Evolutionary conservation across 306 rosid genomes (phyloP), one percentile per base, ranked within the genome.

Genomic region (Begonia masoniana): DNA sequence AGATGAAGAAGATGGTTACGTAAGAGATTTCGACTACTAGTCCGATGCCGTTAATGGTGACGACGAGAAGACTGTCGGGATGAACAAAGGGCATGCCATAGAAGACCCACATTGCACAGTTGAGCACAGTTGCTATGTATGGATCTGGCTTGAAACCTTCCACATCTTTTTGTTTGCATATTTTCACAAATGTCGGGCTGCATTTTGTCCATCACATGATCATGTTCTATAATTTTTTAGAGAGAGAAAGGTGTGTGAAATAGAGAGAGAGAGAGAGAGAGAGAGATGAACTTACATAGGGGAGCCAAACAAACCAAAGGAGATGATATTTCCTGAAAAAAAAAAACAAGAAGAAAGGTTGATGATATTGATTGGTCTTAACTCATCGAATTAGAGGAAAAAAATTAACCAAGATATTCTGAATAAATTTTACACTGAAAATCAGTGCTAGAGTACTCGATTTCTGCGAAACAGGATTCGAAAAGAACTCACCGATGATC

Each of bases 101-200:
- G 58, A 85, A 68, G 9, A 69, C 0, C 95, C 99, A 83, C 67
- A 81, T 26, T 11, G 76, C 78, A 54, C 96, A 92, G 46, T 83
- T 85, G 0, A 85, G 69, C 4, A 86, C 13, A 0, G 97, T 83
- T 7, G 76, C 82, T 11, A 92, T 17, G 53, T 92, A 86, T 0
- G 94, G 94, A 74, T 86, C 92, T 11, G 96, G 76, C 71, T 66
- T 83, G 78, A 86, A 92, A n/a, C 79, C 86, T 65, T 71, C 61
- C 57, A 77, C 84, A 9, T 92, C 47, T 61, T 76, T 83, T 21
- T 41, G 57, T 65, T 74, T 81, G 1, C 50, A n/a, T 73, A 92
- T 86, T 36, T 54, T 53, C 2, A 58, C 0, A 48, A 92, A 81
- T 17, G 99, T 92, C 2, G 99, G 96, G 19, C 99, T 86, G 82